These are phyloP conservation scores for Canavalia gladiata DNA, from an alignment of 306 rosid species.

Conservation along the genomic window DNA sequence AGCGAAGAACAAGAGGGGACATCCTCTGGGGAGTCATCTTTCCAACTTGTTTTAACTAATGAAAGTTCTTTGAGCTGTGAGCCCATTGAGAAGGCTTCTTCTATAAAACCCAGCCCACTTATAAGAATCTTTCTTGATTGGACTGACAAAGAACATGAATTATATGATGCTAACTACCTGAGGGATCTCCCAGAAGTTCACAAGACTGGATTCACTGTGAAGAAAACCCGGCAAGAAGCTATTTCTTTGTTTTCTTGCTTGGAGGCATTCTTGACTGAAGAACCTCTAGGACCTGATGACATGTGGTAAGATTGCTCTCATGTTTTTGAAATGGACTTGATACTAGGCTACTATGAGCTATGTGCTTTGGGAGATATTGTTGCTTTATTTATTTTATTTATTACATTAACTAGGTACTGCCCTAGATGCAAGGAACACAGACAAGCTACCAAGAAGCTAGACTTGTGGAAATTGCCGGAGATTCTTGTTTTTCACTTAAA, in stretches of 20 bases:
- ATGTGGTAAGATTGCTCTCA: slow-evolving; percentile 79
- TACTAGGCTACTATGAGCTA: slow-evolving; percentile 28
- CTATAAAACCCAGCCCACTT: slow-evolving; percentile 58
- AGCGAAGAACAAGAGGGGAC: slow-evolving; percentile 61
- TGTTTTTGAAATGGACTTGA: slow-evolving; percentile 44
- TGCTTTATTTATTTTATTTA: slow-evolving; percentile 15
- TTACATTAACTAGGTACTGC: slow-evolving; percentile 77
- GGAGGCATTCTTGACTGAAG: slow-evolving; percentile 97
- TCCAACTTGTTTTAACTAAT: slow-evolving; percentile 70
- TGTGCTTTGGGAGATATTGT: slow-evolving; percentile 26
- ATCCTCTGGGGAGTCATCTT: slow-evolving; percentile 64
- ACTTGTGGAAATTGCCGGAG: slow-evolving; percentile 98
- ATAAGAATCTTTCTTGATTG: slow-evolving; percentile 79
- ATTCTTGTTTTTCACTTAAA: slow-evolving; percentile 95
- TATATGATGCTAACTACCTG: slow-evolving; percentile 82
- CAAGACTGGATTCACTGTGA: slow-evolving; percentile 76
- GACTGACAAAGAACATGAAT: slow-evolving; percentile 74
- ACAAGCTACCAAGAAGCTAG: slow-evolving; percentile 97
- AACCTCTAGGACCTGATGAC: slow-evolving; percentile 98
- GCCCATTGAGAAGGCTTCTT: slow-evolving; percentile 68
- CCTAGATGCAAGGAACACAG: slow-evolving; percentile 97
- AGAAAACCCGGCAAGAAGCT: slow-evolving; percentile 94
- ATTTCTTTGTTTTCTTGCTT: slow-evolving; percentile 95
- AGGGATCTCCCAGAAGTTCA: slow-evolving; percentile 95
- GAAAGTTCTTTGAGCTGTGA: slow-evolving; percentile 64